Percentiles rank a stretch among this genome's conserved stretches.
phyloP scores from a whole-genome alignment of 192 early-diverging fungal genomes.

The Podila horticola region DNA sequence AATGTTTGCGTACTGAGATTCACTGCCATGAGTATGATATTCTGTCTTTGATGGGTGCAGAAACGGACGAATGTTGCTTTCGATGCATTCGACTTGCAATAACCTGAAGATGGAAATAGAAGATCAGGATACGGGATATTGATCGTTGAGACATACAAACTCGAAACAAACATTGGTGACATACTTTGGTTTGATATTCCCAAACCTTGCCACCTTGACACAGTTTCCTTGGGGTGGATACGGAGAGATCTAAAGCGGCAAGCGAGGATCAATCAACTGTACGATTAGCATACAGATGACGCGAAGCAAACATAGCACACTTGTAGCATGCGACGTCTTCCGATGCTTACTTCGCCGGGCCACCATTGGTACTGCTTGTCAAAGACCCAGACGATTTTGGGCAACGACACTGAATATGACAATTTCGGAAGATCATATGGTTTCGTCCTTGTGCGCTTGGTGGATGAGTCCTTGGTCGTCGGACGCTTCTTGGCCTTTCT shows the following conservation, averaged over 20 bases:
- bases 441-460: not conserved
- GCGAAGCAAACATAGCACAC: not conserved
- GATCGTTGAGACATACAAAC: too few relatives aligned
- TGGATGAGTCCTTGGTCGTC: not conserved
- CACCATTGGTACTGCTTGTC: slow-evolving; percentile 35
- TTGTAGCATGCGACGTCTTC: not conserved
- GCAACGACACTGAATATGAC: slow-evolving; percentile 20
- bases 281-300: not conserved
- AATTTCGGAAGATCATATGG: slow-evolving; percentile 12
- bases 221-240: slow-evolving; percentile 24
- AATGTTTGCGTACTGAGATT: not conserved
- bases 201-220: slow-evolving; percentile 27
- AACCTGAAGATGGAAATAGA: slow-evolving; percentile 1
- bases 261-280: not conserved
- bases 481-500: slow-evolving; percentile 1
- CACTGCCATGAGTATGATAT: not conserved
- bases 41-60: slow-evolving; percentile 6
- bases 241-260: slow-evolving; percentile 16
- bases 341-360: slow-evolving; percentile 33
- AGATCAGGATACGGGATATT: not conserved
- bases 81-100: slow-evolving; percentile 22
- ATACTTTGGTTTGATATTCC: slow-evolving; percentile 38
- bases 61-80: slow-evolving; percentile 27
- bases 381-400: slow-evolving; percentile 37
- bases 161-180: not conserved